Base-by-base conservation (phyloP, 179 eudicot genomes). In the Pouteria campechiana region DNA sequence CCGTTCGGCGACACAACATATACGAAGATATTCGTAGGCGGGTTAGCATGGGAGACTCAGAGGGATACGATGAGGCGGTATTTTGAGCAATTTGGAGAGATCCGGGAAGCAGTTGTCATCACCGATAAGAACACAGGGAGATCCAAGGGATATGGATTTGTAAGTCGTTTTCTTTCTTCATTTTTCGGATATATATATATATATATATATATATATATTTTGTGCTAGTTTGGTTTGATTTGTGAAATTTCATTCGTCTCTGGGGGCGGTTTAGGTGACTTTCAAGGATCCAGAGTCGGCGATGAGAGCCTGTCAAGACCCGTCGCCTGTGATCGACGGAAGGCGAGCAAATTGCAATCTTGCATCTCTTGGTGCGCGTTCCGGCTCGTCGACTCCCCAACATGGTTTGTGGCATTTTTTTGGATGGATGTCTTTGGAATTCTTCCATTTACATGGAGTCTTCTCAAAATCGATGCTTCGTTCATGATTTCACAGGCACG, bases 301-400 rank as follows among this genome's bases (percentile, higher is more conserved):
- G 10, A 49, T 42, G 52, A 75, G 78, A 70, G 81, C 81, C 30
- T 72, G 81, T 28, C 78, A 67, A 47, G 71, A 75, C 52, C 78
- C 81, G 50, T 60, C 74, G 45, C 81, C 81, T 10, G 72, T 75
- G 15, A 75, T 75, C 11, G 81, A 75, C 35, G 81, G 75, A 57
- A 67, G 81, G 25, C 71, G 71, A 35, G 81, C 81, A 14, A 75
- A 75, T 24, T 75, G 81, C 49, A 75, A 75, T 61, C 64, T 75
- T 30, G 81, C 81, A 10, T 57, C 72, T 3, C 60, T 75, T 46
- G 81, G 81, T 63, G 72, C 74, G 0, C 66, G 67, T n/a, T 45
- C 63, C 53, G 55, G 41, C 6, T 50, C 69, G 13, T 55, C 63
- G 14, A 44, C 54, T 32, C 59, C 52, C 11, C 59, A 56, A 32